phyloP scores from a whole-genome alignment of 139 green algal species.

The Choricystis sp. region DNA sequence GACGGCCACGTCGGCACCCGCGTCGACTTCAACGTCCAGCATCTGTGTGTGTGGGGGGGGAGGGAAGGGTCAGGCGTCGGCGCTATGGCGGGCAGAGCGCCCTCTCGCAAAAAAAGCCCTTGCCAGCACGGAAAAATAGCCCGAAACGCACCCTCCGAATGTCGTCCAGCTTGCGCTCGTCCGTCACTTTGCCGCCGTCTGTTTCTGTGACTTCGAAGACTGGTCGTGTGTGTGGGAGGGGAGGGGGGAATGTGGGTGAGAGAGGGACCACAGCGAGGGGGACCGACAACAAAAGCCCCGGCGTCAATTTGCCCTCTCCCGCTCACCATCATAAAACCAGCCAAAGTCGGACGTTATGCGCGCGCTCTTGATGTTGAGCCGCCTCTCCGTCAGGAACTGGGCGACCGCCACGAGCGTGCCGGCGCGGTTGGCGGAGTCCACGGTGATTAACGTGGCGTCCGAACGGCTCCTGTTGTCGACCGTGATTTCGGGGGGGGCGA shows the following conservation, averaged over 20 bases:
- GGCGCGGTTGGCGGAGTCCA: not conserved
- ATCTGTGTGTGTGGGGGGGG: not conserved
- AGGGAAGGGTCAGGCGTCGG: not conserved
- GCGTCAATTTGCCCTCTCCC: too few species aligned
- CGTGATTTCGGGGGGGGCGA: not conserved
- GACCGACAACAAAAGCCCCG: not conserved
- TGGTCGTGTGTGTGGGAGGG: not conserved
- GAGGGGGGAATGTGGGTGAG: not conserved
- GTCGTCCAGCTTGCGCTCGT: not conserved
- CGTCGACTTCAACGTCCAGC: not conserved
- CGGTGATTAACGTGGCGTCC: not conserved
- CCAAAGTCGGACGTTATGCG: not conserved
- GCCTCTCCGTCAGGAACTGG: not conserved
- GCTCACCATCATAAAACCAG: not conserved
- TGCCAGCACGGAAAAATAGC: too few species aligned
- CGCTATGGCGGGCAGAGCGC: too few species aligned
- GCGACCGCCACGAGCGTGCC: not conserved
- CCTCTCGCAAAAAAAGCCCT: too few species aligned
- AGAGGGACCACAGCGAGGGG: not conserved
- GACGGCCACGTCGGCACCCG: constrained; percentile 16
- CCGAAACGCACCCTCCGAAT: not conserved
- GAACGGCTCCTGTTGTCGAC: not conserved
- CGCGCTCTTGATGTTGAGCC: not conserved
- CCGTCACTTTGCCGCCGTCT: not conserved
- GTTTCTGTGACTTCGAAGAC: not conserved